Conservation (phyloP, 202 grass and related monocot genomes). For the Digitaria exilis region DNA sequence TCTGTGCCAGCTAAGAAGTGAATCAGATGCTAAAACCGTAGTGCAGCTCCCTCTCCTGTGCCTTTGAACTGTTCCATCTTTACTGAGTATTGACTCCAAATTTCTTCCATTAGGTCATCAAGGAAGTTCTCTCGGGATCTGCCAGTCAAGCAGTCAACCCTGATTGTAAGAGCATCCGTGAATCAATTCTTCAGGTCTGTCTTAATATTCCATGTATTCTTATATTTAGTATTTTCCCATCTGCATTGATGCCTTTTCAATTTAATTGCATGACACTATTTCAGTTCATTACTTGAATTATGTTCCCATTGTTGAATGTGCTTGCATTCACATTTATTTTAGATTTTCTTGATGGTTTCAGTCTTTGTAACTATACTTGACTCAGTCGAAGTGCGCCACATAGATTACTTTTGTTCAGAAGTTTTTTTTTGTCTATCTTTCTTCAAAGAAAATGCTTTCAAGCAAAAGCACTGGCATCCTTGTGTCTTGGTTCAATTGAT, state of each 20-base stretch:
- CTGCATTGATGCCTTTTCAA: constrained; percentile 28
- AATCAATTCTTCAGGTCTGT: constrained; percentile 95
- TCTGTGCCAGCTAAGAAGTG: constrained; percentile 74
- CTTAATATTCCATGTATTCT: constrained; percentile 18
- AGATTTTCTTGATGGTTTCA: constrained; percentile 2
- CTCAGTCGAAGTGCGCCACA: not conserved
- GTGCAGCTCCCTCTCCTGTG: not conserved
- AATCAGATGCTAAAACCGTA: constrained; percentile 76
- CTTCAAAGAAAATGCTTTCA: constrained; percentile 34
- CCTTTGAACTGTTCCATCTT: not conserved
- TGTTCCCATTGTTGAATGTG: constrained; percentile 23
- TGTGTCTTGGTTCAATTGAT: constrained; percentile 30
- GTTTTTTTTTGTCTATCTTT: constrained; percentile 16
- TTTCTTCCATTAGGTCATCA: constrained; percentile 64
- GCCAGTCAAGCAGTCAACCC: constrained; percentile 45
- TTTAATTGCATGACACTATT: constrained; percentile 18
- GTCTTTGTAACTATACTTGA: constrained; percentile 8
- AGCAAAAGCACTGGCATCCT: constrained; percentile 33
- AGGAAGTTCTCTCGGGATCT: constrained; percentile 63
- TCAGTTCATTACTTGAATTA: constrained; percentile 20
- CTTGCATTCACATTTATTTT: not conserved
- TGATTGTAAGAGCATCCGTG: constrained; percentile 73
- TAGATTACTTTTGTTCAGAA: constrained; percentile 3
- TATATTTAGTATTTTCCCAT: not conserved
- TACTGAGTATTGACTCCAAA: constrained; percentile 30